Percentiles rank a stretch among this genome's conserved stretches.
These are phyloP conservation scores for Verticillium isaacii DNA, from an alignment of 2,329 filamentous ascomycete species.

Conservation along the genomic window DNA sequence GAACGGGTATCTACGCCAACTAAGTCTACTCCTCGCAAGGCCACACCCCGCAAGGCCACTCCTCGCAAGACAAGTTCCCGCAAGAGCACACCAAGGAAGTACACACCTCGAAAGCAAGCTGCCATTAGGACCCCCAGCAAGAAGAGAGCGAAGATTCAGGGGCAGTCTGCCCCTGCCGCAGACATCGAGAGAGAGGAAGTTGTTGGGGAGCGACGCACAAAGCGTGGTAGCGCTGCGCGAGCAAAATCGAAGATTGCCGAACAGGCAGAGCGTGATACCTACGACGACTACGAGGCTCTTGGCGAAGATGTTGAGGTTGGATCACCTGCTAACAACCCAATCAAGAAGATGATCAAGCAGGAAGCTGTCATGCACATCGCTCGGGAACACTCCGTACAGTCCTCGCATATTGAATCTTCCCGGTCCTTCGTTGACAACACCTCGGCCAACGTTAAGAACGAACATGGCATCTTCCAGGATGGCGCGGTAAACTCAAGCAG, in stretches of 20 bases:
- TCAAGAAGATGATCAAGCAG: background rate
- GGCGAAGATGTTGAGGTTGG: background rate
- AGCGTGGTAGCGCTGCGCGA: conserved; percentile 4
- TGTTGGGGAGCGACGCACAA: background rate
- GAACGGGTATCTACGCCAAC: background rate
- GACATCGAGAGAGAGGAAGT: background rate
- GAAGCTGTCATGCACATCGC: background rate
- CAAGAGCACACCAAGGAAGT: background rate
- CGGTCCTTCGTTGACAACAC: background rate
- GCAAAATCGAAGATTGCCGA: background rate
- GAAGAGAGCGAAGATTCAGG: background rate
- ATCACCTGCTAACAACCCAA: background rate
- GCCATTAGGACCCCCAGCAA: background rate
- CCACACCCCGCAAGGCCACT: background rate
- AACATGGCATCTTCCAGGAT: conserved; percentile 5
- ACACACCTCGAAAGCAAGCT: background rate
- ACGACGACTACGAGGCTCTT: background rate
- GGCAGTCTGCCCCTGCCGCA: background rate
- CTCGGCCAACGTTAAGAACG: background rate
- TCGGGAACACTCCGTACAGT: background rate
- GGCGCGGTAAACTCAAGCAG: background rate
- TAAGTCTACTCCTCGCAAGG: background rate
- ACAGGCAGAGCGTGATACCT: background rate
- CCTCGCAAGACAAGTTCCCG: background rate
- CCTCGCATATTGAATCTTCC: background rate